Evolutionary conservation across 139 green algal species (phyloP), one percentile per base, ranked within the genome.

Genomic region (Coelastrella sp.): DNA sequence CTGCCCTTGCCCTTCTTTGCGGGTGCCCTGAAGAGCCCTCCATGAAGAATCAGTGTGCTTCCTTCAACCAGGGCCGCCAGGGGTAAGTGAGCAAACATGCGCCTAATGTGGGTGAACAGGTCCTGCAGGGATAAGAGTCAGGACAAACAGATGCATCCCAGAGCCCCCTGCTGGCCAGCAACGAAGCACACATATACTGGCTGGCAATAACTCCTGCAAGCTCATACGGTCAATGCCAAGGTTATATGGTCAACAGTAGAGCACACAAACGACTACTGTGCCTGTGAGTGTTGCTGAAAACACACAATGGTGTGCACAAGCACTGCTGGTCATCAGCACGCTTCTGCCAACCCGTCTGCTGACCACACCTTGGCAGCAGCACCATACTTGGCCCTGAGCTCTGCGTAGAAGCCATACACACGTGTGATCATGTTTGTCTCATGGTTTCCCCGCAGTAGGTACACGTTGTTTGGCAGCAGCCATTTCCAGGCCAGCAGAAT

Each of bases 371-470:
- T 88, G 17, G 84, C 56, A 68, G 49, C 49, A 56, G 35, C 20
- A 24, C 93, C 93, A 57, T 97, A 97, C 84, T 97, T 97, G 60
- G 93, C 88, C 27, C 93, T 79, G 24, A 96, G 63, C 91, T 97
- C 94, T n/a, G 80, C 74, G 17, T 85, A 89, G 93, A 97, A 93
- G 94, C 96, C 76, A 80, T 99, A 99, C 56, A 82, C 60, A 49
- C 93, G 87, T 19, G 96, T 97, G 93, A 97, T 99, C 27, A 93
- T 97, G 14, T 92, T 94, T n/a, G 88, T 96, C 76, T 99, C 97
- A 84, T 99, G 98, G 92, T 99, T 99, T 22, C 98, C 98, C 56
- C 98, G 87, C 78, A 99, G 92, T 88, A 99, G 92, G 15, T 95
- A 98, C 80, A 99, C 95, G 90, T 96, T 91, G 1, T 94, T 92